phyloP scores from a whole-genome alignment of 225 moss, liverwort and hornwort species.

The Marchantia paleacea region DNA sequence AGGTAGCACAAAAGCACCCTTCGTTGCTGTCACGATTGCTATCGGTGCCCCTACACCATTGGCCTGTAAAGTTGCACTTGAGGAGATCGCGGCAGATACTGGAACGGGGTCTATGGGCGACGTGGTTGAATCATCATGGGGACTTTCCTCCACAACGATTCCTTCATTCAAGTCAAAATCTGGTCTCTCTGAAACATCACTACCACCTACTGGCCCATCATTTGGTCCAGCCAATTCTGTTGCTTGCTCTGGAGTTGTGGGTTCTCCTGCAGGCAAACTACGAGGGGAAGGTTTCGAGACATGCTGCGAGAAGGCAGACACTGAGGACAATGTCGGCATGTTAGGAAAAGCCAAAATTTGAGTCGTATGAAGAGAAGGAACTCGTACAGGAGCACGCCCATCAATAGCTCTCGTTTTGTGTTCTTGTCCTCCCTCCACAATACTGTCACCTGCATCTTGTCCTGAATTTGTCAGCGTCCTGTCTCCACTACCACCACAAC shows the following conservation, averaged over 20 bases:
- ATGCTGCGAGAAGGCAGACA: slow-evolving; percentile 24
- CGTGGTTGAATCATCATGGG: slow-evolving; percentile 64
- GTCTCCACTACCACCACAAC: slow-evolving; percentile 38
- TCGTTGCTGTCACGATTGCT: slow-evolving; percentile 90
- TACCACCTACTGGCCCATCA: slow-evolving; percentile 70
- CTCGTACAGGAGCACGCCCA: slow-evolving; percentile 25
- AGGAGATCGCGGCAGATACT: slow-evolving; percentile 33
- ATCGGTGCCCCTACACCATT: slow-evolving; percentile 70
- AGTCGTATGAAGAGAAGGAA: slow-evolving; percentile 39
- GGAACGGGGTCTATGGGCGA: slow-evolving; percentile 48
- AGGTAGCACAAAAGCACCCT: slow-evolving; percentile 86
- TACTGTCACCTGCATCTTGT: slow-evolving; percentile 43
- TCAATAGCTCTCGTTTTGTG: slow-evolving; percentile 44
- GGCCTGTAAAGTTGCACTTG: slow-evolving; percentile 52
- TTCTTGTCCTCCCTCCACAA: slow-evolving; percentile 45
- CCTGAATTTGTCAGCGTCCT: slow-evolving; percentile 42
- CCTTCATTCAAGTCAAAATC: slow-evolving; percentile 99
- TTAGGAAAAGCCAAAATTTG: slow-evolving; percentile 32
- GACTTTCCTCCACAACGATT: slow-evolving; percentile 67
- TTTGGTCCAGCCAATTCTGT: slow-evolving; percentile 58
- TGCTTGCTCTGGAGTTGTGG: slow-evolving; percentile 65
- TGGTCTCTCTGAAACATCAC: slow-evolving; percentile 78
- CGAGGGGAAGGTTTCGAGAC: slow-evolving; percentile 50
- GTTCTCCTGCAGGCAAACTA: slow-evolving; percentile 43
- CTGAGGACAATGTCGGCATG: slow-evolving; percentile 16